Conservation (phyloP, 345 rosid genomes). For the Psidium friedrichsthalianum region DNA sequence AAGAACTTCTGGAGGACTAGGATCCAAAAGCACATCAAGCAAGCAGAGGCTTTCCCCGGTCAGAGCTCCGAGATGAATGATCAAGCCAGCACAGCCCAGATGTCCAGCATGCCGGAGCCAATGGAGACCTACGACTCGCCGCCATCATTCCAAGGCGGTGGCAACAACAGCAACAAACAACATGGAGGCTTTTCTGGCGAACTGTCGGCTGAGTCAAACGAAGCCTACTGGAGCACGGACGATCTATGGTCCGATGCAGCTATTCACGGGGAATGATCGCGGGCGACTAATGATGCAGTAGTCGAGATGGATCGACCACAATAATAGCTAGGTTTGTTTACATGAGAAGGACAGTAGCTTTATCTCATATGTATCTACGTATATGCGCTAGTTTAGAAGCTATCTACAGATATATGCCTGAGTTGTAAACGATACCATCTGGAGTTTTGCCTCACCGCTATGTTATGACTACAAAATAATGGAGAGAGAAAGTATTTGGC, state of each 20-base stretch:
- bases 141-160: neutral
- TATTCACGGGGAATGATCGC: slow-evolving; percentile 27
- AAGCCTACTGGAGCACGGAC: slow-evolving; percentile 73
- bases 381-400: neutral
- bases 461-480: neutral
- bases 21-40: slow-evolving; percentile 84
- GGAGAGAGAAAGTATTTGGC: neutral
- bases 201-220: slow-evolving; percentile 27
- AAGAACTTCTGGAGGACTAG: slow-evolving; percentile 96
- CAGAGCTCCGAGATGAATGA: slow-evolving; percentile 24
- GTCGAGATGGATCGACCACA: neutral
- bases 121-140: slow-evolving; percentile 46
- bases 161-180: neutral
- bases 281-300: neutral
- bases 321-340: neutral
- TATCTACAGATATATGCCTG: neutral
- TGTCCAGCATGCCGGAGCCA: slow-evolving; percentile 25
- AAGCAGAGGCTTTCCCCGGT: slow-evolving; percentile 28
- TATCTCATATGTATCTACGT: neutral
- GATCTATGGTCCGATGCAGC: slow-evolving; percentile 78
- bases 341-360: neutral
- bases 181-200: slow-evolving; percentile 2
- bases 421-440: neutral
- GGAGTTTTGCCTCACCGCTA: neutral
- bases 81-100: slow-evolving; percentile 24